These are phyloP conservation scores for Chrysanthemum seticuspe DNA, from an alignment of 129 eudicot species.

Conservation along the genomic window DNA sequence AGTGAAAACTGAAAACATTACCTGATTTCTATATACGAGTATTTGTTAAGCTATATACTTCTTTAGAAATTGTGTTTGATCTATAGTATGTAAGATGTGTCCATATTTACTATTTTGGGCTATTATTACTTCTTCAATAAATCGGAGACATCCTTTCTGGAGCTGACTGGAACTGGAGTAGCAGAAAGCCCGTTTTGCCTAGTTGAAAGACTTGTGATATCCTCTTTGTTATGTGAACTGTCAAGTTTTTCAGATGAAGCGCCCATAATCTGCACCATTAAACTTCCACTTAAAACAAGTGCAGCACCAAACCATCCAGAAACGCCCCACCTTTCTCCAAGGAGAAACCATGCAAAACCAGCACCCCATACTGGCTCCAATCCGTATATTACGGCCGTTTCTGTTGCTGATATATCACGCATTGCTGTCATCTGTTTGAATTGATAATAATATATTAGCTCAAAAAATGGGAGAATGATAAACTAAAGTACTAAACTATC, in stretches of 20 bases:
- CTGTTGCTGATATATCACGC: constrained; percentile 87
- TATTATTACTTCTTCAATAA: constrained; percentile 36
- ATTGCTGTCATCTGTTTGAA: constrained; percentile 75
- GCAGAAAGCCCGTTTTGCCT: constrained; percentile 42
- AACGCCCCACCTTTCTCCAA: constrained; percentile 89
- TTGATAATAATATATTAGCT: not conserved
- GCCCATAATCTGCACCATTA: constrained; percentile 76
- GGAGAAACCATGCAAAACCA: constrained; percentile 95
- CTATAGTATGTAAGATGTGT: not conserved
- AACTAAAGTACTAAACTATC: no score
- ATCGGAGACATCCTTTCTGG: constrained; percentile 42
- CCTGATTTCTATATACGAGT: not conserved
- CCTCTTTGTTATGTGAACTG: constrained; percentile 25
- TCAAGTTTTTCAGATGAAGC: constrained; percentile 33
- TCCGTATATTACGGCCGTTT: constrained; percentile 85
- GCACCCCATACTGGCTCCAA: constrained; percentile 98
- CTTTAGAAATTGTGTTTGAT: not conserved
- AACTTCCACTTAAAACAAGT: constrained; percentile 84
- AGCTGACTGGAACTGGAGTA: constrained; percentile 48
- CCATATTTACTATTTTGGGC: not conserved
- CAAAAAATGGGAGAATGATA: not conserved
- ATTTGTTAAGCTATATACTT: not conserved
- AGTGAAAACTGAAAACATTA: not conserved
- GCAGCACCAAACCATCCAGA: constrained; percentile 94
- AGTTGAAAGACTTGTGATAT: constrained; percentile 31